Base-by-base conservation (phyloP, 305 asterid genomes). In the Ajuga reptans region DNA sequence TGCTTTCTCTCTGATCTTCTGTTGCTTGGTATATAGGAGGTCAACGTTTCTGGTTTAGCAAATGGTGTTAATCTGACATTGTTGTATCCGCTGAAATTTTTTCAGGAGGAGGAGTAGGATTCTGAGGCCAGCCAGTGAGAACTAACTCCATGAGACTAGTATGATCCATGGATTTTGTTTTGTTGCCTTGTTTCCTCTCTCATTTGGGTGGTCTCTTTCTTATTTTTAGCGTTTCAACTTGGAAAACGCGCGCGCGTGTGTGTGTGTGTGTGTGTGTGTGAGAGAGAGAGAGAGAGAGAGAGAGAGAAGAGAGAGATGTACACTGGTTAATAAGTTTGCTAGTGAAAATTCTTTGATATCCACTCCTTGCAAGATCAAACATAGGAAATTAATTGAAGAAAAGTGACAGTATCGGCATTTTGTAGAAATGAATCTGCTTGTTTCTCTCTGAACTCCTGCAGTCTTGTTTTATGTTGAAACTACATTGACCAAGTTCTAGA, bases 21-120 rank as follows among this genome's bases (percentile, higher is more conserved):
- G 69, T 47, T 71, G 66, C 27, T 67, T 72, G 68, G 58, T 54
- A 18, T 45, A 36, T 17, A 21, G 59, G 71, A 64, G 80, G 78
- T 82, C 80, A 76, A 77, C 77, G 63, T 71, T 14, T 33, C 46
- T 47, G 65, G 56, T 63, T 3, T 60, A 39, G 41, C 24, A 33
- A 47, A 21, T 45, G 49, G 58, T 66, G 64, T 62, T 78, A 43
- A 42, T 69, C 51, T 74, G 61, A 68, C 78, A 82, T 74, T 82
- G 72, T 61, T 71, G 24, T 54, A 54, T 43, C 68, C 47, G 64
- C 72, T 66, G 73, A 71, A 62, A 10, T 71, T 33, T 39, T 68
- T 58, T 68, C 77, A 69, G 81, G 73, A 72, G 77, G 56, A 66
- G 74, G 55, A 24, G 29, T 21, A 17, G 49, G 43, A 64, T 66